These are phyloP conservation scores for Sporothrix sp. DNA, from an alignment of 2,329 filamentous ascomycete species.

Conservation along the genomic window DNA sequence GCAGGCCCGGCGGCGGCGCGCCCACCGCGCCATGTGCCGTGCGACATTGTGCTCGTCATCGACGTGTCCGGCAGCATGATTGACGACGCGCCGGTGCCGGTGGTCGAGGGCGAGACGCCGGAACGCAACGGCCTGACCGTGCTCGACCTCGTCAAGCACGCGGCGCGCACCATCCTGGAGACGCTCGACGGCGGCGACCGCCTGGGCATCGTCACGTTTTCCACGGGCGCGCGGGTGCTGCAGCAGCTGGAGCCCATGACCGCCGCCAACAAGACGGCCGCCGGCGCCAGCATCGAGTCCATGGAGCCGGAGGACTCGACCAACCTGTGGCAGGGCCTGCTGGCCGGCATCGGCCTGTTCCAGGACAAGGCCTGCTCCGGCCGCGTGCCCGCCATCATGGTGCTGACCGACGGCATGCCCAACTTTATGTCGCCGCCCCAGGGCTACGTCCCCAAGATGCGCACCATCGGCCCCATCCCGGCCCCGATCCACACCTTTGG, in stretches of 20 bases:
- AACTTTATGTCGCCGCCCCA: conserved; percentile 39
- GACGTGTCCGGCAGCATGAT: conserved; percentile 52
- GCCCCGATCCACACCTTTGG: conserved; percentile 45
- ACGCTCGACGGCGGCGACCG: conserved; percentile 45
- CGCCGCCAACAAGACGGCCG: conserved; percentile 32
- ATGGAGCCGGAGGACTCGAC: conserved; percentile 34
- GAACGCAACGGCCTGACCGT: conserved; percentile 44
- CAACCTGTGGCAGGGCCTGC: conserved; percentile 50
- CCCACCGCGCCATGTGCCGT: conserved; percentile 35
- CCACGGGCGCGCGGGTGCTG: conserved; percentile 26
- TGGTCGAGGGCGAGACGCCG: conserved; percentile 26
- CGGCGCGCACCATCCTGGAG: conserved; percentile 45
- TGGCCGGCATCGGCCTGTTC: conserved; percentile 41
- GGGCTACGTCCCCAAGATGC: conserved; percentile 47
- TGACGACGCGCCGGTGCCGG: conserved; percentile 35
- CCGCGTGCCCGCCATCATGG: conserved; percentile 41
- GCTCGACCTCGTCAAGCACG: conserved; percentile 51
- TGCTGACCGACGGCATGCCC: conserved; percentile 46
- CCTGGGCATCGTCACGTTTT: conserved; percentile 49
- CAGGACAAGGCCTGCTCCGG: conserved; percentile 16
- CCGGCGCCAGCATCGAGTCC: conserved; percentile 32
- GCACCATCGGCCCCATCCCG: conserved; percentile 29
- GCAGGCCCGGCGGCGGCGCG: accelerated
- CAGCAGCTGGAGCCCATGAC: conserved; percentile 39
- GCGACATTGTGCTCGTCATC: conserved; percentile 52